Percentiles rank a stretch among this genome's conserved stretches.
Conservation (phyloP, 2,329 filamentous ascomycete genomes). For the Emergomyces pasteurianus region DNA sequence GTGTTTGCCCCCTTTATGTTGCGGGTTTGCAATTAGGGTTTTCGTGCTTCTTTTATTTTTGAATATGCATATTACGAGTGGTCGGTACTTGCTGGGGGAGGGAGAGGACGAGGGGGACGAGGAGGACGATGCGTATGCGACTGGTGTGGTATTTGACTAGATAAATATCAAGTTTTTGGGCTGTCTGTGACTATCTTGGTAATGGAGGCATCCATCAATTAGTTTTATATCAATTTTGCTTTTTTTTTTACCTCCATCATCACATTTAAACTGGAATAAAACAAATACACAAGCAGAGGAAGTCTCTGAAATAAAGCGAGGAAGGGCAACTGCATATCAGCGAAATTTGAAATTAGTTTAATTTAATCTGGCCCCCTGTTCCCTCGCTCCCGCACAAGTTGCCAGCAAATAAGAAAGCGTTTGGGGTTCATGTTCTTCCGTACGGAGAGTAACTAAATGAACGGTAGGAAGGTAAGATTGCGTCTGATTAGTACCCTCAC, state of each 20-base stretch:
- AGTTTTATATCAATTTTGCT: background rate
- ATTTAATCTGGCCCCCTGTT: background rate
- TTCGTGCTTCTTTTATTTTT: background rate
- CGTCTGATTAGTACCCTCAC: too few species aligned
- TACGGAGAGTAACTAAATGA: too few species aligned
- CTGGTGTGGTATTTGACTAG: background rate
- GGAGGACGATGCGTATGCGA: background rate
- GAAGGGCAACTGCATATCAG: background rate
- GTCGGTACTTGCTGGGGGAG: background rate
- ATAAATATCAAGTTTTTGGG: background rate
- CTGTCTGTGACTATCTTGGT: background rate
- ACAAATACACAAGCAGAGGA: background rate
- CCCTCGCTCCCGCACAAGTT: too few species aligned
- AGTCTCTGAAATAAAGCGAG: background rate
- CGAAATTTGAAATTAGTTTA: background rate
- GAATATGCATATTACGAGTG: background rate
- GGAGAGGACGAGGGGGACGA: too few species aligned
- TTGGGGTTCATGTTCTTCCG: too few species aligned
- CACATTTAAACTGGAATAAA: background rate
- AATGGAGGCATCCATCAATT: background rate
- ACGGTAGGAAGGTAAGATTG: too few species aligned
- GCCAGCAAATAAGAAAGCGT: too few species aligned
- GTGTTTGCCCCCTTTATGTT: background rate
- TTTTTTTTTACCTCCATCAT: background rate
- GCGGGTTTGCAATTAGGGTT: background rate